These are phyloP conservation scores for Nymphaea thermarum DNA, from an alignment of 164 flowering plant genomes.

Conservation along the genomic window DNA sequence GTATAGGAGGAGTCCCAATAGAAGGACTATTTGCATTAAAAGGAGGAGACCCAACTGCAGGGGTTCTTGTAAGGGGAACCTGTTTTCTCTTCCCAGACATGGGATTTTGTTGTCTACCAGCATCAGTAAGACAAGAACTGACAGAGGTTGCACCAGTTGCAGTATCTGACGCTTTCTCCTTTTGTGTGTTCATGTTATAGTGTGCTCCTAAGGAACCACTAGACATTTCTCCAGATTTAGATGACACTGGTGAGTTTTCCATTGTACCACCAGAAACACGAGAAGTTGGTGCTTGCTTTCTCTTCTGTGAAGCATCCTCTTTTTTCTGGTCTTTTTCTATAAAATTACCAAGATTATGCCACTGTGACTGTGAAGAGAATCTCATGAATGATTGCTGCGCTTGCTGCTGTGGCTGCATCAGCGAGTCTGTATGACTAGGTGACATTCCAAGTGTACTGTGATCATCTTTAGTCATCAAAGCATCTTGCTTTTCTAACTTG, in stretches of 20 bases:
- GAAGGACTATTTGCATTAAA: slow-evolving; percentile 75
- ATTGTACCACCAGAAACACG: slow-evolving; percentile 55
- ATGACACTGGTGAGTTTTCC: slow-evolving; percentile 76
- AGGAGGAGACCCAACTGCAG: slow-evolving; percentile 78
- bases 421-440: neutral
- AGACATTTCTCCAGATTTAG: slow-evolving; percentile 85
- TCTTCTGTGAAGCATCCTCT: slow-evolving; percentile 64
- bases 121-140: slow-evolving; percentile 69
- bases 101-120: slow-evolving; percentile 44
- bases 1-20: slow-evolving; percentile 40
- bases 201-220: slow-evolving; percentile 68
- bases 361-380: slow-evolving; percentile 38
- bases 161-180: slow-evolving; percentile 62
- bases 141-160: slow-evolving; percentile 46
- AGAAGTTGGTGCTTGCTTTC: slow-evolving; percentile 75
- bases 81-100: slow-evolving; percentile 61
- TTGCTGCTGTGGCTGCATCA: slow-evolving; percentile 33
- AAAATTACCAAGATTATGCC: slow-evolving; percentile 56
- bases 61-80: slow-evolving; percentile 67
- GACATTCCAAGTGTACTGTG: slow-evolving; percentile 16
- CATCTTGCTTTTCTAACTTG: slow-evolving; percentile 39
- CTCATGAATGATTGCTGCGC: slow-evolving; percentile 44
- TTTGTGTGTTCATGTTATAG: slow-evolving; percentile 47
- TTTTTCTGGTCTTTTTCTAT: slow-evolving; percentile 56
- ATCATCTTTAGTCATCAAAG: slow-evolving; percentile 28